Percentiles rank a stretch among this genome's conserved stretches.
phyloP scores from a whole-genome alignment of 495 filamentous ascomycete species.

The Bathelium albidoporum region DNA sequence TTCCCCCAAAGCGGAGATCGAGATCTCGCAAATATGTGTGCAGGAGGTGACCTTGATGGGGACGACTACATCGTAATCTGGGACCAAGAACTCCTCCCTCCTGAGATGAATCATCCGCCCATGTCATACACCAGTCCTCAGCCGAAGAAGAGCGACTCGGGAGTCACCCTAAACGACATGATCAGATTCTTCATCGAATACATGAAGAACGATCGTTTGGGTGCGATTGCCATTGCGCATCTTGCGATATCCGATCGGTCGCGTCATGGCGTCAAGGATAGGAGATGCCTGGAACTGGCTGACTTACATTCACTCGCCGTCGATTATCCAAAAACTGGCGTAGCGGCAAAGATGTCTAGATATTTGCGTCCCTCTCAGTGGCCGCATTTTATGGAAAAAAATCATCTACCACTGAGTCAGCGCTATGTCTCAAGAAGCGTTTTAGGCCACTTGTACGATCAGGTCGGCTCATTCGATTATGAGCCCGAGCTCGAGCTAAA shows the following conservation, averaged over 20 bases:
- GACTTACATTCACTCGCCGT: conserved; percentile 81
- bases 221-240: conserved; percentile 73
- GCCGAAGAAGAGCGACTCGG: conserved; percentile 39
- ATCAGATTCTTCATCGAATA: conserved; percentile 80
- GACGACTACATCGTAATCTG: conserved; percentile 94
- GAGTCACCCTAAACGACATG: conserved; percentile 59
- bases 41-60: conserved; percentile 90
- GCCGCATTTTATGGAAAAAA: conserved; percentile 91
- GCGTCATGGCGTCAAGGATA: conserved; percentile 51
- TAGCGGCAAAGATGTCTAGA: conserved; percentile 55
- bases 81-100: conserved; percentile 67
- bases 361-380: conserved; percentile 49
- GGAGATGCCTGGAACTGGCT: conserved; percentile 65
- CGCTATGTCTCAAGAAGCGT: conserved; percentile 60
- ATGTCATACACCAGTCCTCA: conserved; percentile 58
- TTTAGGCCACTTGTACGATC: conserved; percentile 76
- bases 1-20: conserved; percentile 76
- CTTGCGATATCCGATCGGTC: conserved; percentile 63
- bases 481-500: conserved; percentile 53
- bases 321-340: conserved; percentile 87
- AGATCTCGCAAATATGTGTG: conserved; percentile 85
- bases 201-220: conserved; percentile 84
- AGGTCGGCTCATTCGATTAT: conserved; percentile 57
- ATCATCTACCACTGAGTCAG: conserved; percentile 35
- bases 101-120: conserved; percentile 55